Evolutionary conservation across 305 asterid species (phyloP).

Genomic region (Fraxinus sp.): DNA sequence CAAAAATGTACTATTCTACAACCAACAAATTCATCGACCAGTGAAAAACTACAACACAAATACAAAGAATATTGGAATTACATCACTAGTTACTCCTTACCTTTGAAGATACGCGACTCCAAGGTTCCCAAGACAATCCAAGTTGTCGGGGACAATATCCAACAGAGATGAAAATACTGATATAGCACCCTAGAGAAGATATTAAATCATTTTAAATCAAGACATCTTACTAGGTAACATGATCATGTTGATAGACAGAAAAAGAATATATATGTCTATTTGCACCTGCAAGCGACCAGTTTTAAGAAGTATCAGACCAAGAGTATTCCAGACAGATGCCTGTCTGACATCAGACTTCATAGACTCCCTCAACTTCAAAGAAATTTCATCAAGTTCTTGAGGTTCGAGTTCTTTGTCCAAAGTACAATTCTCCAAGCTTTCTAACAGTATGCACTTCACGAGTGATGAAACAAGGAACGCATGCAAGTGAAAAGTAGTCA

Average conservation of each 20-base stretch:
- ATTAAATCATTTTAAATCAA: constrained; percentile 32
- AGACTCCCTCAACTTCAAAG: constrained; percentile 66
- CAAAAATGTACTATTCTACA: not conserved
- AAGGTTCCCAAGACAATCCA: constrained; percentile 94
- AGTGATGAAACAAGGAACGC: constrained; percentile 14
- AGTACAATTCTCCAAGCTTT: constrained; percentile 68
- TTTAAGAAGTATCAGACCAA: constrained; percentile 80
- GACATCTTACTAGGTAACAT: constrained; percentile 18
- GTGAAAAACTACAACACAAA: not conserved
- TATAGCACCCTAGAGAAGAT: constrained; percentile 75
- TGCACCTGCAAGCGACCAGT: constrained; percentile 88
- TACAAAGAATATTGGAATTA: constrained; percentile 10
- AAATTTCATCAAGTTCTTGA: constrained; percentile 74
- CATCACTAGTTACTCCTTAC: constrained; percentile 33
- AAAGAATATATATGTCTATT: constrained; percentile 8
- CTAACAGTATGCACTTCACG: constrained; percentile 80
- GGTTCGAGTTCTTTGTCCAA: constrained; percentile 73
- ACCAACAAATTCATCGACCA: not conserved
- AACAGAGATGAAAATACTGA: constrained; percentile 74
- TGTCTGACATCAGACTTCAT: constrained; percentile 76
- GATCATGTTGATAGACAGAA: constrained; percentile 15
- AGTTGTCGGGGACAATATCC: constrained; percentile 72
- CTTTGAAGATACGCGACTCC: constrained; percentile 88
- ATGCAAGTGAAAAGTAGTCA: constrained; percentile 11
- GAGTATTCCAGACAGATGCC: constrained; percentile 82